These are phyloP conservation scores for Diaporthe sp. DNA, from an alignment of 2,329 filamentous ascomycete species.

Conservation along the genomic window DNA sequence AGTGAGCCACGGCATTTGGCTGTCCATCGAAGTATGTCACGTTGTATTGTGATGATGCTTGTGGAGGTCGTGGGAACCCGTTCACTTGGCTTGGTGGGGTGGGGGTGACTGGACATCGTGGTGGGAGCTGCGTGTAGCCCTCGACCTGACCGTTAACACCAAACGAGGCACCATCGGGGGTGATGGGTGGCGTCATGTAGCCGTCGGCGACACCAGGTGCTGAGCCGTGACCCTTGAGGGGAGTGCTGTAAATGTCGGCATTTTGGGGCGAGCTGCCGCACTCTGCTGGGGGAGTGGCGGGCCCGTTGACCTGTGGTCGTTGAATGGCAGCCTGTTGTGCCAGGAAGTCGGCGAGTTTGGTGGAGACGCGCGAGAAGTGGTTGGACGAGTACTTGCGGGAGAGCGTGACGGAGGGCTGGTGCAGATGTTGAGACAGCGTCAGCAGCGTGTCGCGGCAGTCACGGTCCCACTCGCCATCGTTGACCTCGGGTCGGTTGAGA, in stretches of 20 bases:
- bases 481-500: conserved; percentile 81
- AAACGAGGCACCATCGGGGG: conserved; percentile 78
- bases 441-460: conserved; percentile 77
- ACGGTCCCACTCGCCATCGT: conserved; percentile 82
- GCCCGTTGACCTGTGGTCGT: conserved; percentile 60
- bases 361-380: conserved; percentile 67
- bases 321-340: conserved; percentile 71
- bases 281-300: conserved; percentile 73
- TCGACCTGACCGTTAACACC: conserved; percentile 59
- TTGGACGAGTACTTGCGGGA: conserved; percentile 72
- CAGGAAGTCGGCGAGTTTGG: conserved; percentile 71
- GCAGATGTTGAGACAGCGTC: conserved; percentile 70
- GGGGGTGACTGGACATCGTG: conserved; percentile 74
- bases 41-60: conserved; percentile 60
- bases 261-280: conserved; percentile 63
- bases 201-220: conserved; percentile 76
- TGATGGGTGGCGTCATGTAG: conserved; percentile 88
- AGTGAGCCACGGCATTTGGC: conserved; percentile 47
- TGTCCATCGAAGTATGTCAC: conserved; percentile 61
- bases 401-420: conserved; percentile 70
- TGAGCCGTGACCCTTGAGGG: conserved; percentile 80
- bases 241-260: conserved; percentile 80
- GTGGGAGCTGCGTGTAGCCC: conserved; percentile 63
- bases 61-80: conserved; percentile 55
- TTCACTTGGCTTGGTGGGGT: conserved; percentile 63